Evolutionary conservation across 257 asterid species (phyloP), one percentile per base, ranked within the genome.

Genomic region (Plantago elongata): DNA sequence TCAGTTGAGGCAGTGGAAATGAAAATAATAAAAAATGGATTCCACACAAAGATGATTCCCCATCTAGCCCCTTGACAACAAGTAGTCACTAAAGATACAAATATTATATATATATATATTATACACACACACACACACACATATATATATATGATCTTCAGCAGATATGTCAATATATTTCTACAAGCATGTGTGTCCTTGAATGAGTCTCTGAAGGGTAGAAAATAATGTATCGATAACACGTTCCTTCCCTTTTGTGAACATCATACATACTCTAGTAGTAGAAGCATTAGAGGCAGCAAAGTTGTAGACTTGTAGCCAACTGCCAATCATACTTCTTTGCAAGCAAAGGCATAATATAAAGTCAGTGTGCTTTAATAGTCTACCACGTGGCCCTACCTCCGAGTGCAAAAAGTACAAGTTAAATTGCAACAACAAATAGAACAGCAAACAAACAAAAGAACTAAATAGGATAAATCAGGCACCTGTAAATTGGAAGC

Each of bases 401-500:
- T 34, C 40, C 40, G 40, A 34, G 5, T 34, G 7, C 38, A 13
- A 51, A 18, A 51, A 51, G 38, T 51, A 51, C 0, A 6, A 18
- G 13, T 18, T 18, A 48, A 67, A 15, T 40, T 42, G 47, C 17
- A 51, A 45, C 16, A 30, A 29, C 15, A 54, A 14, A 38, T 34
- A 52, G 54, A 49, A 15, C 61, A 63, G 29, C 15, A 57, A 73
- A 50, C 58, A 64, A 54, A 68, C 37, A n/a, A 66, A 70, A 14
- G 10, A 6, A 9, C 52, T 6, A 18, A 50, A 54, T 34, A 34
- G 40, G 40, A 57, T 40, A 38, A 15, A 38, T 46, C 62, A 14
- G 47, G 71, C 56, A 88, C 99, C 99, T 89, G 92, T 92, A 92
- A 29, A 92, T 82, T 16, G 96, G 80, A 80, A 92, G 97, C 76